phyloP scores from a whole-genome alignment of 352 stramenopile species.

The Aphanomyces invadans region DNA sequence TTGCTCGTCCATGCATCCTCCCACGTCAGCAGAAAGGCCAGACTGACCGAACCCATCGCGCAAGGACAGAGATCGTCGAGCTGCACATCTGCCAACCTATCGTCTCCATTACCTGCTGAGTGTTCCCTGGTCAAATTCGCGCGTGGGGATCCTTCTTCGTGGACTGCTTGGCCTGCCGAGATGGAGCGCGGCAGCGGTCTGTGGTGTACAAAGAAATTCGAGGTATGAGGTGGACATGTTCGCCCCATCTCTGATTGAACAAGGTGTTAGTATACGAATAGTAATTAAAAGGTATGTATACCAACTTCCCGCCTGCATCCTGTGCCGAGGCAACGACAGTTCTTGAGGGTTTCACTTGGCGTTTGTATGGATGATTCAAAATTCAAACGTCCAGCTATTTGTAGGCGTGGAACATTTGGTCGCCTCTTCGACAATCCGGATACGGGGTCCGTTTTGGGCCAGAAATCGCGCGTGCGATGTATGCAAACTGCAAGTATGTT shows the following conservation, averaged over 20 bases:
- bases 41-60: too few relatives aligned
- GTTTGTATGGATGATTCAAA: conserved; percentile 19
- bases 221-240: conserved; percentile 23
- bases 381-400: conserved; percentile 13
- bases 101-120: background rate
- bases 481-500: background rate
- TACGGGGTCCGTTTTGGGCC: background rate
- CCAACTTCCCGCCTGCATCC: background rate
- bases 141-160: conserved; percentile 2
- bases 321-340: conserved; percentile 17
- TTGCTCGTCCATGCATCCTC: too few relatives aligned
- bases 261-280: conserved; percentile 11
- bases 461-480: background rate
- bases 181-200: conserved; percentile 17
- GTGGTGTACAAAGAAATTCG: conserved; percentile 27
- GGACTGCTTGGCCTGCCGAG: background rate
- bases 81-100: background rate
- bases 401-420: background rate
- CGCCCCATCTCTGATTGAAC: conserved; percentile 1
- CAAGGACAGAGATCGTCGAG: too few relatives aligned
- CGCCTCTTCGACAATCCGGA: background rate
- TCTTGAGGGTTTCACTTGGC: conserved; percentile 8
- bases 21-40: too few relatives aligned
- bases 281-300: background rate
- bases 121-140: background rate